Evolutionary conservation across 78 protist species (phyloP).

Genomic region (Dictyostelium capitatum): DNA sequence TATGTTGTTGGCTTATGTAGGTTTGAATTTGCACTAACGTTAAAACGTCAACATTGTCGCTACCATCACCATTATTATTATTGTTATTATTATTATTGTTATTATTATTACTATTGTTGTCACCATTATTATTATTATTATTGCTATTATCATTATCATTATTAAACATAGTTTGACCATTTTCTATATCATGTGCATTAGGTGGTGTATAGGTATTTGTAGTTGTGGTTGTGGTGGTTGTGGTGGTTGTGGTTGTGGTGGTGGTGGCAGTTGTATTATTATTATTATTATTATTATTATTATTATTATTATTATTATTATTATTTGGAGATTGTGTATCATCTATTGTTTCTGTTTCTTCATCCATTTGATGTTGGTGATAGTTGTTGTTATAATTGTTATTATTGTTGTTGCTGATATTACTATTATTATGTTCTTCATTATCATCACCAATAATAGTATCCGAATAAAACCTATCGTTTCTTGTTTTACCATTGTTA

Average conservation of each 20-base stretch:
- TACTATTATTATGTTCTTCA: background rate
- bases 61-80: background rate
- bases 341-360: background rate
- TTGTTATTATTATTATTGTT: background rate
- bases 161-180: background rate
- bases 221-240: too few relatives aligned
- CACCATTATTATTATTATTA: background rate
- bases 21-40: background rate
- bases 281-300: too few relatives aligned
- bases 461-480: background rate
- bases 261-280: too few relatives aligned
- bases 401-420: background rate
- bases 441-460: background rate
- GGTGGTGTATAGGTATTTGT: too few relatives aligned
- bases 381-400: background rate
- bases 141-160: background rate
- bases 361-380: background rate
- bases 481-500: background rate
- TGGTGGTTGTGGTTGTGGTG: too few relatives aligned
- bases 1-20: background rate
- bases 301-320: too few relatives aligned
- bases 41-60: background rate
- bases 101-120: background rate
- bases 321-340: background rate
- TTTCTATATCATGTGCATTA: too few relatives aligned